Conservation (phyloP, 106 monocot genomes). For the Dendrobium catenatum region DNA sequence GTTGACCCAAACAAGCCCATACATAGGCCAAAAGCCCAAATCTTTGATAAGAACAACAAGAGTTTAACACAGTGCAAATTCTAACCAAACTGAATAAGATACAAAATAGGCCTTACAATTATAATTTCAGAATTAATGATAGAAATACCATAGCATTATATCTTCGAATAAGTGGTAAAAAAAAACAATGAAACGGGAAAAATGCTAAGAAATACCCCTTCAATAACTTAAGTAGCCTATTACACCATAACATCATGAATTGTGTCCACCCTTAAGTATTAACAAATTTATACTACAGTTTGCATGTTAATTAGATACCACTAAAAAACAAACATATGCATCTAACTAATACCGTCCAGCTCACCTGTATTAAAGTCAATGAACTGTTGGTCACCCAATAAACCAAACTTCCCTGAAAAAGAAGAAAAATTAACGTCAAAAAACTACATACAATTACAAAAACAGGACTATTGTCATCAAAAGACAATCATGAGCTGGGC, state of each 20-base stretch:
- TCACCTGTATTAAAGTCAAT: slow-evolving; percentile 80
- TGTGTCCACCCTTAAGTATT: neutral
- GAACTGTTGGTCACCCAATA: slow-evolving; percentile 93
- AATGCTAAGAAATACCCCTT: neutral
- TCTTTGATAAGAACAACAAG: too few species aligned
- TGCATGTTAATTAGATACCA: neutral
- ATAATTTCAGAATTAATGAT: neutral
- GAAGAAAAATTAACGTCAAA: neutral
- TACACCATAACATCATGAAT: neutral
- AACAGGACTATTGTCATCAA: neutral
- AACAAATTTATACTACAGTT: neutral
- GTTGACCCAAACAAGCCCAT: neutral
- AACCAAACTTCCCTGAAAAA: slow-evolving; percentile 81
- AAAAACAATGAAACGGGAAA: neutral
- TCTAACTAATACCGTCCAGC: neutral
- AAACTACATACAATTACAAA: neutral
- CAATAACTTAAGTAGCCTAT: neutral
- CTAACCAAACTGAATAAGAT: neutral
- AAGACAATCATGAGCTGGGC: neutral
- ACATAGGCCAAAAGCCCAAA: too few species aligned
- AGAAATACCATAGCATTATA: neutral
- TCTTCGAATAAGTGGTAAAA: neutral
- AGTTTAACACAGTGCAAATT: neutral
- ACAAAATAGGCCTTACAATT: neutral
- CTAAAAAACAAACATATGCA: neutral